These are phyloP conservation scores for Phanerochaete carnosa DNA, from an alignment of 768 basidiomycete genomes.

Conservation along the genomic window DNA sequence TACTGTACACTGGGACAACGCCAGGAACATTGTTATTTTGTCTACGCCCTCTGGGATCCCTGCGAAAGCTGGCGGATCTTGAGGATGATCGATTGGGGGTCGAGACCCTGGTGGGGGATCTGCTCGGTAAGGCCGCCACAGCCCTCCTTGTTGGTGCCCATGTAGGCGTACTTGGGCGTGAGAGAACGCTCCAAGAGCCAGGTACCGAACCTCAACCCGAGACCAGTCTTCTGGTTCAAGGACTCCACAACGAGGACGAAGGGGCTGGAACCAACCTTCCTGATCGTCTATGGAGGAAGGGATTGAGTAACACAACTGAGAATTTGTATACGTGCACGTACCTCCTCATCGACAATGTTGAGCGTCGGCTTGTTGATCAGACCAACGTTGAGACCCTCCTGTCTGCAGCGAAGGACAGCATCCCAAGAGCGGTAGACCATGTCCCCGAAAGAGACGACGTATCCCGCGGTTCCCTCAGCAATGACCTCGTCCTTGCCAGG, in stretches of 20 bases:
- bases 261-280: slow-evolving; percentile 66
- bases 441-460: slow-evolving; percentile 84
- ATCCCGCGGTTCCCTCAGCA: slow-evolving; percentile 72
- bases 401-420: slow-evolving; percentile 70
- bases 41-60: slow-evolving; percentile 5
- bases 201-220: slow-evolving; percentile 81
- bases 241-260: slow-evolving; percentile 88
- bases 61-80: slow-evolving; percentile 42
- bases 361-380: slow-evolving; percentile 84
- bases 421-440: slow-evolving; percentile 84
- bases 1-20: background rate
- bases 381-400: slow-evolving; percentile 76
- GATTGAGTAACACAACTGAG: background rate
- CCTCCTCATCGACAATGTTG: slow-evolving; percentile 82
- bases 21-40: background rate
- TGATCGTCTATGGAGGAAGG: slow-evolving; percentile 42
- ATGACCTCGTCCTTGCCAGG: slow-evolving; percentile 87
- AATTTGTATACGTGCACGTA: slow-evolving; percentile 21
- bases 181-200: slow-evolving; percentile 83
- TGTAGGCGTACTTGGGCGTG: slow-evolving; percentile 78
- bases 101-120: slow-evolving; percentile 80
- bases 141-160: slow-evolving; percentile 76
- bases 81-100: slow-evolving; percentile 56
- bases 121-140: slow-evolving; percentile 80
- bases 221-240: slow-evolving; percentile 88